Conservation (phyloP, 495 filamentous ascomycete species). For the Penicillium canariense region DNA sequence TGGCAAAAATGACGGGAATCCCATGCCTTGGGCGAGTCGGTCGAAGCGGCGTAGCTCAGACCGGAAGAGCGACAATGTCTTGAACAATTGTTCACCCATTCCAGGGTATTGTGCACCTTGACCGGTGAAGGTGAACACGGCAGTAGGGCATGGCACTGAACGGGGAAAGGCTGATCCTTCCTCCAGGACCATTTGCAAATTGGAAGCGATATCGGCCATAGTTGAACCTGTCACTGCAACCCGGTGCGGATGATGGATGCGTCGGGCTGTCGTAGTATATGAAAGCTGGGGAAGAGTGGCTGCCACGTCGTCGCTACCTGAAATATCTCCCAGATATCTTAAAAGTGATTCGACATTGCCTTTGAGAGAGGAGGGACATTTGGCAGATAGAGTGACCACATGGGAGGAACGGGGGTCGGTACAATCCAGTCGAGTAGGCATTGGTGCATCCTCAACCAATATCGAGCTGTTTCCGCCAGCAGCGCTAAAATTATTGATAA, state of each 20-base stretch:
- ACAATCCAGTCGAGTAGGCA: slow-evolving; percentile 35
- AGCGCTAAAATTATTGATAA: slow-evolving; percentile 68
- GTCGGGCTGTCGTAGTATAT: slow-evolving; percentile 80
- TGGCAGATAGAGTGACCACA: slow-evolving; percentile 52
- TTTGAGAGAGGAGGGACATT: slow-evolving; percentile 54
- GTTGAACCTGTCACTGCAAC: slow-evolving; percentile 55
- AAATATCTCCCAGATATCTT: slow-evolving; percentile 49
- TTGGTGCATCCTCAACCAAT: slow-evolving; percentile 55
- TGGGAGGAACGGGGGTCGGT: slow-evolving; percentile 53
- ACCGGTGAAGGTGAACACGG: slow-evolving; percentile 60
- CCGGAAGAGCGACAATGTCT: slow-evolving; percentile 63
- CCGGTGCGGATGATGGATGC: slow-evolving; percentile 78
- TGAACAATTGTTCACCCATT: slow-evolving; percentile 72
- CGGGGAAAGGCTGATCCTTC: slow-evolving; percentile 24
- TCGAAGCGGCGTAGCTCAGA: slow-evolving; percentile 68
- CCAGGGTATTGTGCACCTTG: slow-evolving; percentile 56
- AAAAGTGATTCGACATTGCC: slow-evolving; percentile 51
- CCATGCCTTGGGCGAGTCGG: slow-evolving; percentile 63
- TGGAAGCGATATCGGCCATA: slow-evolving; percentile 34
- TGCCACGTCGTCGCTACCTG: slow-evolving; percentile 37
- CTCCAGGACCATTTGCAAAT: slow-evolving; percentile 26
- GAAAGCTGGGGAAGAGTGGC: slow-evolving; percentile 51
- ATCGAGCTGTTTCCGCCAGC: slow-evolving; percentile 54
- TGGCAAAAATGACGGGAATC: slow-evolving; percentile 63
- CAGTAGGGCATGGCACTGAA: slow-evolving; percentile 40